Conservation (phyloP, 306 rosid genomes). For the Ormosia emarginata region DNA sequence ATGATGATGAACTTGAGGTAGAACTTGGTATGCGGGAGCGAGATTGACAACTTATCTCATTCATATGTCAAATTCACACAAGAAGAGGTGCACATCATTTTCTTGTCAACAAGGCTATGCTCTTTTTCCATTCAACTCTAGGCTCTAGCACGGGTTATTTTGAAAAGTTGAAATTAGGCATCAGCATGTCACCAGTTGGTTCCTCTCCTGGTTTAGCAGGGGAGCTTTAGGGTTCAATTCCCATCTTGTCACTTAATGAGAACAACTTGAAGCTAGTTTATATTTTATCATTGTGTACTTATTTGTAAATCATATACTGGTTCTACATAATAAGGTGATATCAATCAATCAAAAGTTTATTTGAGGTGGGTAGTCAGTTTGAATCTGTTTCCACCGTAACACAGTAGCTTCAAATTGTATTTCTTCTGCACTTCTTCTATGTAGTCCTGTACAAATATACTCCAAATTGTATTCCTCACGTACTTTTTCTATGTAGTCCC, state of each 20-base stretch:
- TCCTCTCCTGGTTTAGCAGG: constrained; percentile 19
- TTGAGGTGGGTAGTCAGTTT: not conserved
- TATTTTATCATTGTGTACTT: constrained; percentile 17
- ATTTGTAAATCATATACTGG: constrained; percentile 30
- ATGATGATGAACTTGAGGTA: constrained; percentile 89
- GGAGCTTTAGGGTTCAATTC: constrained; percentile 13
- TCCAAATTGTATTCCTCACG: not conserved
- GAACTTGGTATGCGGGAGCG: constrained; percentile 66
- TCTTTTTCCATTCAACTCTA: constrained; percentile 16
- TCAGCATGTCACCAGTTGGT: constrained; percentile 5
- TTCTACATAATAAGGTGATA: constrained; percentile 16
- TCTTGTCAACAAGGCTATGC: not conserved
- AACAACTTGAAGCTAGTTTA: constrained; percentile 10
- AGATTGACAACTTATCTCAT: constrained; percentile 43
- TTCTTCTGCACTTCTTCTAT: not conserved
- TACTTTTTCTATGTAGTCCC: not conserved
- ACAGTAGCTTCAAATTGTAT: constrained; percentile 5
- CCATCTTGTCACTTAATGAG: constrained; percentile 13
- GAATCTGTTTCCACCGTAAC: not conserved
- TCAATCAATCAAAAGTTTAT: constrained; percentile 8
- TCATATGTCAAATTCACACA: not conserved
- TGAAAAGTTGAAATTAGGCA: constrained; percentile 15
- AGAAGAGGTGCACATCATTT: constrained; percentile 18
- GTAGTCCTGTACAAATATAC: constrained; percentile 5
- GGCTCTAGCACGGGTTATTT: constrained; percentile 4